Evolutionary conservation across 768 basidiomycete genomes (phyloP).

Genomic region (Pisolithus tinctorius): DNA sequence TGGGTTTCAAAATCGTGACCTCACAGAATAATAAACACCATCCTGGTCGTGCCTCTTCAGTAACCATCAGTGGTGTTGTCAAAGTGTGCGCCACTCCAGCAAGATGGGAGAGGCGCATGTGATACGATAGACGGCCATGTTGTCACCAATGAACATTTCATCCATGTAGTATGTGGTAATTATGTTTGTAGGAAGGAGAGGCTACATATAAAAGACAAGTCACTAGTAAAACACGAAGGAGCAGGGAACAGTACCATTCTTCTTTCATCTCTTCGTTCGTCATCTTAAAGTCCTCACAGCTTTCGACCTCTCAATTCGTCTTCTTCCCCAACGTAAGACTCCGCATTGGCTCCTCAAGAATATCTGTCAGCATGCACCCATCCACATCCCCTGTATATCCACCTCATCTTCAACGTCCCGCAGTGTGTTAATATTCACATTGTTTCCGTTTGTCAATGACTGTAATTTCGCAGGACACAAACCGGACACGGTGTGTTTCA

Average conservation of each 20-base stretch:
- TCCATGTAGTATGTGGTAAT: neutral
- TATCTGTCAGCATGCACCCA: constrained; percentile 25
- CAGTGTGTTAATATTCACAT: no score
- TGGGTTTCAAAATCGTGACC: constrained; percentile 1
- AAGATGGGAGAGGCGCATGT: no score
- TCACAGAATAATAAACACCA: no score
- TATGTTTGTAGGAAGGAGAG: neutral
- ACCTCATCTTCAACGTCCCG: no score
- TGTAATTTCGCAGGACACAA: constrained; percentile 11
- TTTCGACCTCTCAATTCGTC: constrained; percentile 2
- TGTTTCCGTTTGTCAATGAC: no score
- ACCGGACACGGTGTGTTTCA: constrained; percentile 20
- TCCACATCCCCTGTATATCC: no score
- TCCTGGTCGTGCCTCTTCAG: no score
- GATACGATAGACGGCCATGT: no score
- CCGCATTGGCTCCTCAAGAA: constrained; percentile 65
- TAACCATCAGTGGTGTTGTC: no score
- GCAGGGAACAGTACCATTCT: neutral
- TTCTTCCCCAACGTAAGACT: constrained; percentile 58
- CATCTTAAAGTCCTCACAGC: neutral
- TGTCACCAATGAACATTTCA: no score
- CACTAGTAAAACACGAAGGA: neutral
- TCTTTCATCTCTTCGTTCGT: neutral
- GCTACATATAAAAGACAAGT: neutral
- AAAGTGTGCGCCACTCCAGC: no score